phyloP scores from a whole-genome alignment of 371 early-diverging fungal species.

The Syncephalastrum contaminatum region DNA sequence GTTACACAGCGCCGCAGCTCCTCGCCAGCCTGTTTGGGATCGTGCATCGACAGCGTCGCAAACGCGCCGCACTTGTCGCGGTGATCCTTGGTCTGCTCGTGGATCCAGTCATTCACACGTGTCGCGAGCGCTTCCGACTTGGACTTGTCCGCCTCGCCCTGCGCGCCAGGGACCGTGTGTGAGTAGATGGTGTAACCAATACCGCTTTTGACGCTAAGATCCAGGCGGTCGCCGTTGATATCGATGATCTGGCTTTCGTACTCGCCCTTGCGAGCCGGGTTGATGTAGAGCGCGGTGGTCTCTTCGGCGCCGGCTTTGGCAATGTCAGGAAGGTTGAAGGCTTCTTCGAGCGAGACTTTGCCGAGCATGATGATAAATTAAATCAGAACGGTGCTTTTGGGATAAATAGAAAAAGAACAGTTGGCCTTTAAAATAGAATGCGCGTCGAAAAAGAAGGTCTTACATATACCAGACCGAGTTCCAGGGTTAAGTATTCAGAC shows the following conservation, averaged over 20 bases:
- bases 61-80: conserved; percentile 11
- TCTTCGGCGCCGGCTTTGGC: neutral
- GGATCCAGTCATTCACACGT: conserved; percentile 7
- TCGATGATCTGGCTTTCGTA: conserved; percentile 1
- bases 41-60: conserved; percentile 14
- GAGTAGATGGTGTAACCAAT: conserved; percentile 11
- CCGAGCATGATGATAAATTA: conserved; percentile 3
- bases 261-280: neutral
- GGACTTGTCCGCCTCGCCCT: neutral
- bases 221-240: conserved; percentile 1
- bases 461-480: too few species aligned
- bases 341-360: conserved; percentile 8
- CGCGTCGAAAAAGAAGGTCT: too few species aligned
- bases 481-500: too few species aligned
- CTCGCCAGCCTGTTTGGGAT: conserved; percentile 10
- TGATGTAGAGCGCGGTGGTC: neutral
- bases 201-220: neutral
- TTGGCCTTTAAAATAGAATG: too few species aligned
- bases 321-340: conserved; percentile 7
- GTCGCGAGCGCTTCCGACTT: conserved; percentile 1
- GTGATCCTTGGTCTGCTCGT: conserved; percentile 8
- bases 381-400: too few species aligned
- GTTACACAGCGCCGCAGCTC: conserved; percentile 10
- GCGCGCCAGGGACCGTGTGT: conserved; percentile 6
- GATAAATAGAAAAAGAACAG: too few species aligned